Evolutionary conservation across 345 rosid genomes (phyloP).

Genomic region (Salix caprea): DNA sequence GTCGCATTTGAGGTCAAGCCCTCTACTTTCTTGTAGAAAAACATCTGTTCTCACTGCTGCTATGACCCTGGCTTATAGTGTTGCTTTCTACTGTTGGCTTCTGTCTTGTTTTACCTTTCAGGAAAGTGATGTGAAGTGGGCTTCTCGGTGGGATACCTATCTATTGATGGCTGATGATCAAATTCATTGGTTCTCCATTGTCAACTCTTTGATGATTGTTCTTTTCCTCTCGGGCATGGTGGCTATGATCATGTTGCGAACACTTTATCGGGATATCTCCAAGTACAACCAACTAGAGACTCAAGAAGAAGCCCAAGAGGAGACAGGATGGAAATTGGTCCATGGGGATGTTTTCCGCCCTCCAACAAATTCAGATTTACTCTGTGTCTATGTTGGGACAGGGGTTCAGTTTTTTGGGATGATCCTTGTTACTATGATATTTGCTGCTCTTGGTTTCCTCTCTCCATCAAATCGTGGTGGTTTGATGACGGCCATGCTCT

Average conservation of each 20-base stretch:
- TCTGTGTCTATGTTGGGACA: constrained; percentile 83
- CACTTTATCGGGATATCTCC: constrained; percentile 85
- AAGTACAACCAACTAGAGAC: constrained; percentile 92
- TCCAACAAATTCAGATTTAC: constrained; percentile 64
- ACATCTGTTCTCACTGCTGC: neutral
- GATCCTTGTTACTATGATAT: constrained; percentile 85
- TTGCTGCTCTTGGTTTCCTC: constrained; percentile 81
- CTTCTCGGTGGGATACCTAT: constrained; percentile 92
- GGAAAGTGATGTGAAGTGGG: constrained; percentile 95
- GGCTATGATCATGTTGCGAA: constrained; percentile 95
- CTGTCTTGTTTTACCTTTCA: constrained; percentile 23
- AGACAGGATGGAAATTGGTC: constrained; percentile 91
- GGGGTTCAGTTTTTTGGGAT: constrained; percentile 88
- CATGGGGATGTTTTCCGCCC: constrained; percentile 94
- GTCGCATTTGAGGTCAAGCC: constrained; percentile 65
- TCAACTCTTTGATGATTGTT: constrained; percentile 90
- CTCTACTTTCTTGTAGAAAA: neutral
- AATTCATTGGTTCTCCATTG: constrained; percentile 92
- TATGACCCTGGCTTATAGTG: neutral
- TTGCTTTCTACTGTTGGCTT: neutral
- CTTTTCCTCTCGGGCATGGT: constrained; percentile 97
- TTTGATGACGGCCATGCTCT: constrained; percentile 83
- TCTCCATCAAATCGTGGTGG: constrained; percentile 95
- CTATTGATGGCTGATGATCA: constrained; percentile 91
- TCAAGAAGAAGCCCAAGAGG: constrained; percentile 93